Percentiles rank a stretch among this genome's conserved stretches.
These are phyloP conservation scores for Penicillium bialowiezense DNA, from an alignment of 495 filamentous ascomycete species.

Conservation along the genomic window DNA sequence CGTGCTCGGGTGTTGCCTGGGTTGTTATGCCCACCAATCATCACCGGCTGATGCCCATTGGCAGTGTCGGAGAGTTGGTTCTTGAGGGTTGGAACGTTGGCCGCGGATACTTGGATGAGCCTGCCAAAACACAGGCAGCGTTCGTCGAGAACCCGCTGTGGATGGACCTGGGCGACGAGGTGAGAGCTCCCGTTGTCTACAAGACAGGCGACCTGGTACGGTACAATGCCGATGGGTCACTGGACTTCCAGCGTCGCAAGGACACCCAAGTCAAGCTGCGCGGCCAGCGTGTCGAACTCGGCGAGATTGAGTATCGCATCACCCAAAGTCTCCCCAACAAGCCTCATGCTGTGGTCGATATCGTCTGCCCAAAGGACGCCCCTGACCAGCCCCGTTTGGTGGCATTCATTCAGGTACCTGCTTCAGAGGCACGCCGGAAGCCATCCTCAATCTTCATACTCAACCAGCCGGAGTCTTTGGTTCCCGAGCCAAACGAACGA, in stretches of 20 bases:
- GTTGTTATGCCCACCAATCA: constrained; percentile 34
- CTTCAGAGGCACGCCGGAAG: constrained; percentile 4
- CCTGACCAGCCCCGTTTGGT: constrained; percentile 13
- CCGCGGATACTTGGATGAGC: constrained; percentile 38
- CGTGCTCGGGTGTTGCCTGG: constrained; percentile 24
- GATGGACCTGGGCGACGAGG: constrained; percentile 17
- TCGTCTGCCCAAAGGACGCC: constrained; percentile 8
- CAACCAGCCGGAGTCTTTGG: not conserved
- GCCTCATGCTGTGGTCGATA: constrained; percentile 12
- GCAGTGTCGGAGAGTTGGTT: constrained; percentile 41
- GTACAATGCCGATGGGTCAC: constrained; percentile 18
- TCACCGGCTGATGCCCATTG: constrained; percentile 34
- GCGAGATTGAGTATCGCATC: constrained; percentile 36
- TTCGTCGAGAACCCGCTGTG: constrained; percentile 40
- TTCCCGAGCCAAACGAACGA: not conserved
- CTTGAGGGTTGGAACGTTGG: constrained; percentile 42
- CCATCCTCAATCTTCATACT: constrained; percentile 8
- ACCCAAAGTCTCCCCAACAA: constrained; percentile 7
- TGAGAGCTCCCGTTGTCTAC: constrained; percentile 27
- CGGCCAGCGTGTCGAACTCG: constrained; percentile 43
- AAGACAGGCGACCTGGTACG: constrained; percentile 30
- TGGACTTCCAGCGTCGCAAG: constrained; percentile 28
- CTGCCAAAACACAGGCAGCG: constrained; percentile 28
- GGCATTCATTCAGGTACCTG: constrained; percentile 4
- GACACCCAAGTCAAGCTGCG: constrained; percentile 43